Conservation (phyloP, 257 asterid genomes). For the Solanum corneliomulleri region DNA sequence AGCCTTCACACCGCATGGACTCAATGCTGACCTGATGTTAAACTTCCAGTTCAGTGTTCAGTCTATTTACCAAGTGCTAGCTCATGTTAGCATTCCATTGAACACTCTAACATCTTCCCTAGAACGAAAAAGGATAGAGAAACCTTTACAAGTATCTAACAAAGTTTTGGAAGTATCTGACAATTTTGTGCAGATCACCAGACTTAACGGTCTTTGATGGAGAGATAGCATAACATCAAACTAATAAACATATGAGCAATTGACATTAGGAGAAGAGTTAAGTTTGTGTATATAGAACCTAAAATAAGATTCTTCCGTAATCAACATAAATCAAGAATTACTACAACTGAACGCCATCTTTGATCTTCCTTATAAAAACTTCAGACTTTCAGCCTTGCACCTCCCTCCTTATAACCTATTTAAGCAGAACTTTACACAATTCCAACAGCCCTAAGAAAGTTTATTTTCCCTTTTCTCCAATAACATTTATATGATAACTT, state of each 20-base stretch:
- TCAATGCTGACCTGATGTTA: neutral
- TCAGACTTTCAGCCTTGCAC: neutral
- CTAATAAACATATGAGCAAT: neutral
- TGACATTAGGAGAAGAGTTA: neutral
- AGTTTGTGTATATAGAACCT: neutral
- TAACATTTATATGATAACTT: neutral
- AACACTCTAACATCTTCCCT: neutral
- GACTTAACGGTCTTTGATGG: neutral
- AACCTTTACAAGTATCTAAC: neutral
- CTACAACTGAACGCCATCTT: neutral
- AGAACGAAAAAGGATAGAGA: neutral
- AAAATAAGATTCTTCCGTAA: neutral
- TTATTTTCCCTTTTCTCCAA: neutral
- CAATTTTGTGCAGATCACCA: neutral
- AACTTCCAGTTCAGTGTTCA: neutral
- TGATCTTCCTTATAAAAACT: neutral
- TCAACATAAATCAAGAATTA: neutral
- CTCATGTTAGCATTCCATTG: neutral
- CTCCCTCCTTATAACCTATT: neutral
- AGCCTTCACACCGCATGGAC: neutral
- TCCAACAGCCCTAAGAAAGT: neutral
- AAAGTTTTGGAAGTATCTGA: neutral
- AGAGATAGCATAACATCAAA: neutral
- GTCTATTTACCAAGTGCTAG: neutral
- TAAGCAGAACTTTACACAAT: neutral